Conservation (phyloP, 2,329 filamentous ascomycete species). For the Chaetomiaceae sp. region DNA sequence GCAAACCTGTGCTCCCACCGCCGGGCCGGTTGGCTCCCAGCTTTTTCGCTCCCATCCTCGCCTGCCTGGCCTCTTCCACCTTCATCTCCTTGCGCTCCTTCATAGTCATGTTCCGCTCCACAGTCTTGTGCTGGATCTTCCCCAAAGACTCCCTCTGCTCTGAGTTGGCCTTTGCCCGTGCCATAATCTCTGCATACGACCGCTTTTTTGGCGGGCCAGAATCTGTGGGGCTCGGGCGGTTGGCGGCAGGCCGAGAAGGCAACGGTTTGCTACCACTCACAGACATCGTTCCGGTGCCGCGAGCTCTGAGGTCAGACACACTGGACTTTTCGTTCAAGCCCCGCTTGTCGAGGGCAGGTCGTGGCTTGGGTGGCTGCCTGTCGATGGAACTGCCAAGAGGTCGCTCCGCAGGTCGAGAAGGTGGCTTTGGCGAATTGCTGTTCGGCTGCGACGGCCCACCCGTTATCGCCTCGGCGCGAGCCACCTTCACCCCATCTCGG, state of each 20-base stretch:
- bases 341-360: not conserved
- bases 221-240: constrained; percentile 31
- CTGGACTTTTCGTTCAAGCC: constrained; percentile 1
- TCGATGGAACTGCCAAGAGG: constrained; percentile 9
- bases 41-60: constrained; percentile 22
- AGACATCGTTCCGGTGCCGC: not conserved
- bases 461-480: constrained; percentile 32
- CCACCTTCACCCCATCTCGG: constrained; percentile 39
- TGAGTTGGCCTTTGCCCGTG: constrained; percentile 64
- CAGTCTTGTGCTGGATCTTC: constrained; percentile 70
- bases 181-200: constrained; percentile 70
- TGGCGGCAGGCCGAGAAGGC: constrained; percentile 15
- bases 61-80: constrained; percentile 37
- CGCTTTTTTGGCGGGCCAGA: constrained; percentile 60
- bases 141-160: constrained; percentile 58
- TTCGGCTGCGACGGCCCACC: constrained; percentile 23
- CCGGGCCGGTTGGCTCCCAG: not conserved
- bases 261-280: constrained; percentile 14
- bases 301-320: not conserved
- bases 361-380: constrained; percentile 24
- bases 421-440: constrained; percentile 26
- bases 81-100: constrained; percentile 47
- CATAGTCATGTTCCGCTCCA: constrained; percentile 58
- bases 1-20: constrained; percentile 10
- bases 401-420: constrained; percentile 26